Evolutionary conservation across 2,329 filamentous ascomycete genomes (phyloP).

Genomic region (Phaeosphaeria sp.): DNA sequence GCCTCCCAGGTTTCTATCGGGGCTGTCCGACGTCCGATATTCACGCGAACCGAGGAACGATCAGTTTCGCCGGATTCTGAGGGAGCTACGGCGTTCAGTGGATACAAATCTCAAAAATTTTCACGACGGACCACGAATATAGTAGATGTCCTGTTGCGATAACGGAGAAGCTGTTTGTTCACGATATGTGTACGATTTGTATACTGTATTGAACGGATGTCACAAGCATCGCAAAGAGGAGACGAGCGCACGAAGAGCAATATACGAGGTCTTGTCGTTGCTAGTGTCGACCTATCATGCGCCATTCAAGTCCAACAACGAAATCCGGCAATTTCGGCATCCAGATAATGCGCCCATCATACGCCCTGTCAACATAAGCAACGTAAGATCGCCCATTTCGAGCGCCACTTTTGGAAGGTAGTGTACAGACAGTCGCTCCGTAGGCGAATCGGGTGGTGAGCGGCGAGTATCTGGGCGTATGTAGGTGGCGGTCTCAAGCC

Average conservation of each 20-base stretch:
- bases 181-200: not conserved
- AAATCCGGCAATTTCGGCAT: slow-evolving; percentile 16
- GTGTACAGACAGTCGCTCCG: slow-evolving; percentile 15
- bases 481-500: slow-evolving; percentile 28
- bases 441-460: not conserved
- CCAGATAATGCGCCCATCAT: not conserved
- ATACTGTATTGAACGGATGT: not conserved
- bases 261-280: not conserved
- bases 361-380: slow-evolving; percentile 15
- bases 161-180: not conserved
- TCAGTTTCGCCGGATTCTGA: not conserved
- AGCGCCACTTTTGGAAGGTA: slow-evolving; percentile 32
- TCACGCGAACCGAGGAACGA: slow-evolving; percentile 7
- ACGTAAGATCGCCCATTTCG: slow-evolving; percentile 27
- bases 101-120: slow-evolving; percentile 12
- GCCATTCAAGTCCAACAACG: not conserved
- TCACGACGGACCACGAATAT: slow-evolving; percentile 3
- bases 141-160: not conserved
- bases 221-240: not conserved
- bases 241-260: not conserved
- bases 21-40: slow-evolving; percentile 3
- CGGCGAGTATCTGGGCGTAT: not conserved
- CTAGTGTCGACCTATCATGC: not conserved
- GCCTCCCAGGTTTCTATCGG: not conserved
- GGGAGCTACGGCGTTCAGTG: not conserved